A percentile compares a stretch with the other conserved stretches of the same genome.
Evolutionary conservation across 2,329 filamentous ascomycete species (phyloP).

Genomic region (Scedosporium minutisporum): DNA sequence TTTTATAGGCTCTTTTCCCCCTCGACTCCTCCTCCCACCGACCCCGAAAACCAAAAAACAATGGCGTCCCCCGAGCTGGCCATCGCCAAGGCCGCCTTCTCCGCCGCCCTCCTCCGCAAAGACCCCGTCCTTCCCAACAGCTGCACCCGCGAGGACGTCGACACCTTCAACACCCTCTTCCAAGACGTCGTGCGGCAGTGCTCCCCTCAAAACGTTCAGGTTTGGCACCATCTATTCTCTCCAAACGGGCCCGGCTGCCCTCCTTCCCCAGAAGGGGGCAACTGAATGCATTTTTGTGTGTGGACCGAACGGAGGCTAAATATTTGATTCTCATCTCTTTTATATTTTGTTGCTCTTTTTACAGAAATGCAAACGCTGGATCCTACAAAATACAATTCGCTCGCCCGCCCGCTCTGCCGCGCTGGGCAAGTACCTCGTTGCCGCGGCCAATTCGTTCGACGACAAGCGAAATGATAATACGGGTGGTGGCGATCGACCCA

Average conservation of each 20-base stretch:
- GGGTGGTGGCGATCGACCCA: not conserved
- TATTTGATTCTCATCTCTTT: conserved; percentile 2
- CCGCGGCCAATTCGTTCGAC: conserved; percentile 52
- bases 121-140: conserved; percentile 50
- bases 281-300: not conserved
- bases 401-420: conserved; percentile 57
- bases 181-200: conserved; percentile 58
- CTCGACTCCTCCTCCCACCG: not conserved
- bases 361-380: conserved; percentile 85
- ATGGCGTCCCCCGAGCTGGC: conserved; percentile 64
- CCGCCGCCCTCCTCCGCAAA: conserved; percentile 61
- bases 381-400: conserved; percentile 59
- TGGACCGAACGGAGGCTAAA: not conserved
- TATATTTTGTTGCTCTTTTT: not conserved
- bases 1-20: not conserved
- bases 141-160: conserved; percentile 58
- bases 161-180: conserved; percentile 57
- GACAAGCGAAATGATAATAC: conserved; percentile 4
- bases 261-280: not conserved
- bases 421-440: conserved; percentile 66
- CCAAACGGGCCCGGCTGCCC: conserved; percentile 9
- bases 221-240: conserved; percentile 47
- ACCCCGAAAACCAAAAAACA: conserved; percentile 2
- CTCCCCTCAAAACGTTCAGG: conserved; percentile 77
- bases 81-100: conserved; percentile 71